Evolutionary conservation across 768 basidiomycete genomes (phyloP).

Genomic region (Polyporus arcularius): DNA sequence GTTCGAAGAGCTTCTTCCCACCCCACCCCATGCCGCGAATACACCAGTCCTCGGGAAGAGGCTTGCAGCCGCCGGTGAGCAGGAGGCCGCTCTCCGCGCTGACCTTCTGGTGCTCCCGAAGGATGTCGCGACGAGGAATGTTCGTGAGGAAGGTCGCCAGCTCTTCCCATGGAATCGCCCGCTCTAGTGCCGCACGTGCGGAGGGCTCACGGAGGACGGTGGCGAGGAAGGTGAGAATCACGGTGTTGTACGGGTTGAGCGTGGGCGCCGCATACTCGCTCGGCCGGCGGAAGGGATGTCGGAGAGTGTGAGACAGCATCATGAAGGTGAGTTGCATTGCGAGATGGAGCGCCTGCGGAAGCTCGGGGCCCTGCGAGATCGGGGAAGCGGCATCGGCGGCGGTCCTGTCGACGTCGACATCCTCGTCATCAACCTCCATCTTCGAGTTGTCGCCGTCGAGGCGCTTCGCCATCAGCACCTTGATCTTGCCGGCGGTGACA

Average conservation of each 20-base stretch:
- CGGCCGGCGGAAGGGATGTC: constrained; percentile 58
- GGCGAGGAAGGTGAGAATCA: constrained; percentile 86
- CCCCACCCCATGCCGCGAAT: constrained; percentile 97
- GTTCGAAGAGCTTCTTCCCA: constrained; percentile 84
- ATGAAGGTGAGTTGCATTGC: constrained; percentile 80
- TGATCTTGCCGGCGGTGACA: constrained; percentile 34
- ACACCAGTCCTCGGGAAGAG: constrained; percentile 93
- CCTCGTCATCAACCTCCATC: constrained; percentile 69
- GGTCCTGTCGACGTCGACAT: constrained; percentile 28
- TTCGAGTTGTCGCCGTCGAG: constrained; percentile 46
- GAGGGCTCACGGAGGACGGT: constrained; percentile 69
- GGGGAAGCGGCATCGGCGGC: constrained; percentile 29
- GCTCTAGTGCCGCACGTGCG: constrained; percentile 65
- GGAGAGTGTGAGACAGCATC: constrained; percentile 73
- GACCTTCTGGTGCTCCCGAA: constrained; percentile 29
- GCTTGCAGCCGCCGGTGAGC: constrained; percentile 66
- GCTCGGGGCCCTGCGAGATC: constrained; percentile 39
- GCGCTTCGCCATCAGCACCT: constrained; percentile 39
- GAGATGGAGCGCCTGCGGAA: constrained; percentile 67
- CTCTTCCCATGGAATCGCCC: constrained; percentile 82
- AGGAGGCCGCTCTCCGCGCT: constrained; percentile 59
- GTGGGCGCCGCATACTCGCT: constrained; percentile 55
- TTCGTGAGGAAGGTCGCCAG: constrained; percentile 63
- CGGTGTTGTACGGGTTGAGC: constrained; percentile 85
- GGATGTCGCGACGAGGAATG: constrained; percentile 55